Conservation (phyloP, 1,284 basidiomycete species). For the Pseudozyma thailandica region DNA sequence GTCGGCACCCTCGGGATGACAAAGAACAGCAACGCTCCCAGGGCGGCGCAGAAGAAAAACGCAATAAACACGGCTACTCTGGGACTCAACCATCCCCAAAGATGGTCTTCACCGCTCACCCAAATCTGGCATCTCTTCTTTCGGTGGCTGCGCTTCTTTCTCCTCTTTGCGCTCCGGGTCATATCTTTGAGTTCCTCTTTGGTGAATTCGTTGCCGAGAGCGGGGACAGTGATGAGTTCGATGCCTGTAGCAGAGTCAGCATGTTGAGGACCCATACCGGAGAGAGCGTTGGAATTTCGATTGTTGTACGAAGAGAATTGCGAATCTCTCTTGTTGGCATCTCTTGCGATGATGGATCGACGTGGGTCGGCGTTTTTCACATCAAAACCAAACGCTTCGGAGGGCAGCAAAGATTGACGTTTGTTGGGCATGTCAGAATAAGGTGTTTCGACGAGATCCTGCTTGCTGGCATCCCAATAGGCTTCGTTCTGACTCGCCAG, state of each 20-base stretch:
- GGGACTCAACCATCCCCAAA: constrained; percentile 54
- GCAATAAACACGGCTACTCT: constrained; percentile 52
- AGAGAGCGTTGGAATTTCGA: constrained; percentile 10
- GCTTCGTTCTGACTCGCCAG: constrained; percentile 24
- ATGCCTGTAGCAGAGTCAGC: constrained; percentile 50
- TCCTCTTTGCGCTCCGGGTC: constrained; percentile 36
- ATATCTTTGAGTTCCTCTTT: constrained; percentile 55
- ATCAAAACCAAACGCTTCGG: constrained; percentile 60
- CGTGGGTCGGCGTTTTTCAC: constrained; percentile 56
- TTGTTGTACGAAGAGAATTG: constrained; percentile 8
- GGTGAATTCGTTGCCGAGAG: constrained; percentile 58
- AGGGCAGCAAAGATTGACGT: constrained; percentile 43
- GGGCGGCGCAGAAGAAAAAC: constrained; percentile 35
- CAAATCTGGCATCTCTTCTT: constrained; percentile 37
- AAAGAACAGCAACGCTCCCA: constrained; percentile 58
- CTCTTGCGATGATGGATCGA: constrained; percentile 21
- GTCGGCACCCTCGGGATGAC: constrained; percentile 62
- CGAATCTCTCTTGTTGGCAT: constrained; percentile 4
- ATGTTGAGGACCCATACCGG: constrained; percentile 33
- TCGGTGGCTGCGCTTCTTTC: constrained; percentile 28
- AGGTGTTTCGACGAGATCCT: constrained; percentile 28
- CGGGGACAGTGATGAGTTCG: constrained; percentile 65
- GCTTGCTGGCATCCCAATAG: constrained; percentile 42
- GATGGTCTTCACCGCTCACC: constrained; percentile 51
- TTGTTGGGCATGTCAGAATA: constrained; percentile 25